Evolutionary conservation across 345 rosid genomes (phyloP).

Genomic region (Populus deltoides): DNA sequence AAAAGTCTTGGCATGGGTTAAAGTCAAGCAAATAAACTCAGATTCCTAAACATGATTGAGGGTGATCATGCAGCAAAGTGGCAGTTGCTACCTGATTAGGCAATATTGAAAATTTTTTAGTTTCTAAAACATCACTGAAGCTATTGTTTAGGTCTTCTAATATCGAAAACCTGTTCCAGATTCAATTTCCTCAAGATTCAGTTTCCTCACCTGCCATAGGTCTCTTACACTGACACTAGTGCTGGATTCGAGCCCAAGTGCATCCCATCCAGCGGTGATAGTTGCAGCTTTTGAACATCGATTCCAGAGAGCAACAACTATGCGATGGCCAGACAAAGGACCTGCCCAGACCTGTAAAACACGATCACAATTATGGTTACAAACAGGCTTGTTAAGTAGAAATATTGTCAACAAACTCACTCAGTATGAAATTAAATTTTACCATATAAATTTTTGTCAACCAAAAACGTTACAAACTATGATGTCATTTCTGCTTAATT

Average conservation of each 20-base stretch:
- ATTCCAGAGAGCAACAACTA: constrained; percentile 88
- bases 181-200: constrained; percentile 24
- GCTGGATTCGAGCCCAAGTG: constrained; percentile 69
- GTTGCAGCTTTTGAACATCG: constrained; percentile 63
- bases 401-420: not conserved
- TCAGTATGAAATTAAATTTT: too few relatives aligned
- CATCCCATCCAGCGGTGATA: constrained; percentile 67
- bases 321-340: constrained; percentile 68
- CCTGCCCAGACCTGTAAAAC: constrained; percentile 83
- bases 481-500: not conserved
- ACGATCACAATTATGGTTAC: not conserved
- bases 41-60: too few relatives aligned
- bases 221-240: constrained; percentile 69
- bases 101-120: not conserved
- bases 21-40: too few relatives aligned
- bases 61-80: not conserved
- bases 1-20: too few relatives aligned
- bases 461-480: not conserved
- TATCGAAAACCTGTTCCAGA: not conserved
- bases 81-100: not conserved
- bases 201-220: constrained; percentile 71
- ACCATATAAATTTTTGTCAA: not conserved
- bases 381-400: not conserved
- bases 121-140: not conserved
- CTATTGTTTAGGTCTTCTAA: not conserved